A percentile compares a stretch with the other conserved stretches of the same genome.
phyloP scores from a whole-genome alignment of 805 yeast species.

The Starmerella ratchasimensis region DNA sequence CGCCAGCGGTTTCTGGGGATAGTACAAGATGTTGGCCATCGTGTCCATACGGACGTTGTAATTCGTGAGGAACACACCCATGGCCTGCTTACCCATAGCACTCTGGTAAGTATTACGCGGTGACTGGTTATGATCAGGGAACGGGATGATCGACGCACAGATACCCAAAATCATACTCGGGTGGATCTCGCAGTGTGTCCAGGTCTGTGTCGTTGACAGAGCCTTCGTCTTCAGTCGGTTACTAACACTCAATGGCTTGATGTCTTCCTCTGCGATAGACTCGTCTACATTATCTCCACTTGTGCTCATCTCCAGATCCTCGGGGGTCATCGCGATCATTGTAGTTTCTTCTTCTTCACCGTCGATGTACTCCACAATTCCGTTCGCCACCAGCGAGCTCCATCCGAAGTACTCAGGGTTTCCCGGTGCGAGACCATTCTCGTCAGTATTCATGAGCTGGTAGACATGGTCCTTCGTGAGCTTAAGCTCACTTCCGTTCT shows the following conservation, averaged over 20 bases:
- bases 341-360: conserved; percentile 98
- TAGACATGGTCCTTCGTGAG: conserved; percentile 75
- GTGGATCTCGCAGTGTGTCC: conserved; percentile 97
- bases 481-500: conserved; percentile 70
- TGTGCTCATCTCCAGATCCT: conserved; percentile 64
- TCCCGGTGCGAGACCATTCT: conserved; percentile 35
- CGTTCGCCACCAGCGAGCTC: conserved; percentile 69
- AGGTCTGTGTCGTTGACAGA: conserved; percentile 57
- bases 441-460: conserved; percentile 45
- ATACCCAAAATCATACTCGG: conserved; percentile 98
- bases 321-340: conserved; percentile 98
- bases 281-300: conserved; percentile 15
- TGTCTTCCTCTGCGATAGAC: not conserved
- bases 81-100: conserved; percentile 99
- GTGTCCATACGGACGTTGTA: conserved; percentile 97
- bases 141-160: conserved; percentile 96
- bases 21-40: conserved; percentile 94
- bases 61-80: conserved; percentile 96
- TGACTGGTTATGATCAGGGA: conserved; percentile 99
- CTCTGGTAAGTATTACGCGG: conserved; percentile 99
- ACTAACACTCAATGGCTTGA: conserved; percentile 43
- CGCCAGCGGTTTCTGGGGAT: conserved; percentile 96
- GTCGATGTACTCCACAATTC: conserved; percentile 90
- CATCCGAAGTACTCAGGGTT: conserved; percentile 54
- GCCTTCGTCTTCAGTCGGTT: conserved; percentile 67